Evolutionary conservation across 495 filamentous ascomycete species (phyloP).

Genomic region (Pyrenopolyporus hunteri): DNA sequence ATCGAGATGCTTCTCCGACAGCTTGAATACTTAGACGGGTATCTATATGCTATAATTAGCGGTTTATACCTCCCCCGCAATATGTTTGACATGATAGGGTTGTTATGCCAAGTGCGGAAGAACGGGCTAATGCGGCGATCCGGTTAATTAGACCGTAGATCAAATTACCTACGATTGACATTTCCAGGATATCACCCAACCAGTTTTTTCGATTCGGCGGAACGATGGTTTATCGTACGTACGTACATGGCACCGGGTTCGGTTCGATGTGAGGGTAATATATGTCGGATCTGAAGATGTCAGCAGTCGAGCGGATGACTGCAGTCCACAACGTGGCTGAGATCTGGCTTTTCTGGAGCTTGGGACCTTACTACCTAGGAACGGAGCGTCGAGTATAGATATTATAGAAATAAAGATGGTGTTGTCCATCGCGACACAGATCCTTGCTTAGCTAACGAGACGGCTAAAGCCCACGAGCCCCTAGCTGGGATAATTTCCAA

Average conservation of each 20-base stretch:
- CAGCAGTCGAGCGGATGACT: conserved; percentile 20
- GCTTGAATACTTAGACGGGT: neutral
- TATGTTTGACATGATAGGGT: conserved; percentile 5
- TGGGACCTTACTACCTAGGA: conserved; percentile 1
- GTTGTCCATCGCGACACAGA: conserved; percentile 20
- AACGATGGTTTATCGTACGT: neutral
- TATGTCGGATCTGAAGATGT: conserved; percentile 19
- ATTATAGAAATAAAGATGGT: neutral
- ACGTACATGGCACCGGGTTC: too few species aligned
- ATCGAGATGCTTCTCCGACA: too few species aligned
- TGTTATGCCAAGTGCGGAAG: conserved; percentile 25
- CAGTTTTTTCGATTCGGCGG: neutral
- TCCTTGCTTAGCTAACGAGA: conserved; percentile 13
- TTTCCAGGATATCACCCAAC: conserved; percentile 24
- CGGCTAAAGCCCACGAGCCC: conserved; percentile 22
- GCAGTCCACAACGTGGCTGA: conserved; percentile 14
- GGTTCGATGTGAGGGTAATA: conserved; percentile 11
- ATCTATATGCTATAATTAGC: conserved; percentile 14
- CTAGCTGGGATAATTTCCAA: conserved; percentile 18
- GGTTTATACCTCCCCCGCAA: conserved; percentile 11
- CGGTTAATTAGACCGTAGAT: conserved; percentile 32
- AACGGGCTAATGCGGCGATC: conserved; percentile 20
- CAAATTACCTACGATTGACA: neutral
- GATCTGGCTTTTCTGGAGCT: conserved; percentile 1
- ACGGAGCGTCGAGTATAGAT: neutral